phyloP scores from a whole-genome alignment of 2,329 filamentous ascomycete genomes.

The Colletotrichum orbiculare region DNA sequence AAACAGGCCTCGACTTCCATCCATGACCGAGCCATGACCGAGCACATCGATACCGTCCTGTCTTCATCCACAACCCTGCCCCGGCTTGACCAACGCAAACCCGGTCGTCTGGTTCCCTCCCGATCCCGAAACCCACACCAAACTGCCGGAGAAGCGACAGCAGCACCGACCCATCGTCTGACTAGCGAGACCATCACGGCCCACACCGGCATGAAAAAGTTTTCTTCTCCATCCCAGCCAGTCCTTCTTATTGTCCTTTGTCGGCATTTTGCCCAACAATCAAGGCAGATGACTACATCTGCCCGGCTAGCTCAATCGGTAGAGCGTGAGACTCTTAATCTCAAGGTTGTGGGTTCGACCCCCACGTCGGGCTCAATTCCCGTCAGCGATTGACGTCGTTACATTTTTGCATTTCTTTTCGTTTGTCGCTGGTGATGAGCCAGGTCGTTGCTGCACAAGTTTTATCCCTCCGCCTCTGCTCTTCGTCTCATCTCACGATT shows the following conservation, averaged over 20 bases:
- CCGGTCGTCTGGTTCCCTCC: not conserved
- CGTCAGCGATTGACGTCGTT: slow-evolving; percentile 31
- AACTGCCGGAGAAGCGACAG: not conserved
- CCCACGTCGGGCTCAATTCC: slow-evolving; percentile 42
- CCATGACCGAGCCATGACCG: not conserved
- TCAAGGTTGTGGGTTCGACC: slow-evolving; percentile 38
- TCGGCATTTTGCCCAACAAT: accelerated
- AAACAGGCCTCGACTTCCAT: not conserved
- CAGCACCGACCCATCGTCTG: not conserved
- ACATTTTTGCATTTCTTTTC: not conserved
- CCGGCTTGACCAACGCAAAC: not conserved
- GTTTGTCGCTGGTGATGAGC: no score
- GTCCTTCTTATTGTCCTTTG: not conserved
- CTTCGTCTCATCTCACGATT: no score
- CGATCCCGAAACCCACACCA: not conserved
- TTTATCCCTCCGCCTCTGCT: no score
- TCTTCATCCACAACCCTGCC: not conserved
- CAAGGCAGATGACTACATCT: slow-evolving; percentile 35
- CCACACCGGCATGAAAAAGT: slow-evolving; percentile 20
- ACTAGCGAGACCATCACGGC: not conserved
- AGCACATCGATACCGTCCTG: not conserved
- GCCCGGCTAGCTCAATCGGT: slow-evolving; percentile 76
- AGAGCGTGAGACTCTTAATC: slow-evolving; percentile 77
- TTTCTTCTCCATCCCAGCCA: not conserved
- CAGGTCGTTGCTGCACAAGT: no score